phyloP scores from a whole-genome alignment of 163 green algal species.

The Scenedesmus sp. region DNA sequence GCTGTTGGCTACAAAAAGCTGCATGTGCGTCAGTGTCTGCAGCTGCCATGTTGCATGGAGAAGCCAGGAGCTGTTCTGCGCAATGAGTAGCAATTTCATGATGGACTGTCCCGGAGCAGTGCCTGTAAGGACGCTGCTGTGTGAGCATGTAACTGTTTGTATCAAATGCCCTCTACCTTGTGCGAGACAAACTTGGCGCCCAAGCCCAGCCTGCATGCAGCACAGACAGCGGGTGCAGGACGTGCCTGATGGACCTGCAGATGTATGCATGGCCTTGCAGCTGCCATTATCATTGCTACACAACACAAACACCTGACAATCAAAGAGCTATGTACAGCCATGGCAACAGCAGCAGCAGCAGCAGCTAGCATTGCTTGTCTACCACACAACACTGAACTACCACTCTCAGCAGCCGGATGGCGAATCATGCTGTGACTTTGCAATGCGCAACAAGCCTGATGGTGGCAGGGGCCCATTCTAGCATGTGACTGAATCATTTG shows the following conservation, averaged over 20 bases:
- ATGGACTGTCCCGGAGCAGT: neutral
- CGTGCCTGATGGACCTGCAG: neutral
- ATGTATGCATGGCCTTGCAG: neutral
- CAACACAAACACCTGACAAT: too few relatives aligned
- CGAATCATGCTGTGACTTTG: too few relatives aligned
- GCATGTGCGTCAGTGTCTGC: neutral
- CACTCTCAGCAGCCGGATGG: too few relatives aligned
- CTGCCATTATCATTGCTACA: neutral
- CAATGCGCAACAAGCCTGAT: neutral
- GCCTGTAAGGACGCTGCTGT: neutral
- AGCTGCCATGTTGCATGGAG: neutral
- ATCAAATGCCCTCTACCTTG: conserved; percentile 22
- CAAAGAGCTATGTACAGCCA: too few relatives aligned
- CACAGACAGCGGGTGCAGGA: neutral
- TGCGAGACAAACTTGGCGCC: conserved; percentile 50
- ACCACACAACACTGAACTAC: too few relatives aligned
- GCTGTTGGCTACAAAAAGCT: too few relatives aligned
- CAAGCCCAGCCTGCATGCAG: conserved; percentile 40
- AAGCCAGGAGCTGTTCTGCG: too few relatives aligned
- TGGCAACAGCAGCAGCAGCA: neutral
- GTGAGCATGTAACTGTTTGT: neutral
- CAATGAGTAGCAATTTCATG: too few relatives aligned
- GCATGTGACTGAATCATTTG: neutral
- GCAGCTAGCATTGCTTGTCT: neutral
- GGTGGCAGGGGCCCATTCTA: too few relatives aligned